Percentiles rank a stretch among this genome's conserved stretches.
Evolutionary conservation across 768 basidiomycete genomes (phyloP).

Genomic region (Agaricus blazei): DNA sequence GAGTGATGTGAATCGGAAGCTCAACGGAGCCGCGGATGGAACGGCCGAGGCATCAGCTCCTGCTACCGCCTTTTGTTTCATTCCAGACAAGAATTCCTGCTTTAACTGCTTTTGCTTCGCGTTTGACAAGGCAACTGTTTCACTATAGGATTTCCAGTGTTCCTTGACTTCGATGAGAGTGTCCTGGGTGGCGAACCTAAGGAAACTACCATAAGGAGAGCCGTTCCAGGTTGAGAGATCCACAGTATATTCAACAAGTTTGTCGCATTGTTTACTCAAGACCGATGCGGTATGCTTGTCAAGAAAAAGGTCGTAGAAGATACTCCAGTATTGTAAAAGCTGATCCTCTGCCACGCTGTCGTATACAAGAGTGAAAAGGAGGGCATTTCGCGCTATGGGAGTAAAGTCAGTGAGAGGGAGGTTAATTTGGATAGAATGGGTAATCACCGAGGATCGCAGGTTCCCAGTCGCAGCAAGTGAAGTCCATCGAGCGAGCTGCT

Average conservation of each 20-base stretch:
- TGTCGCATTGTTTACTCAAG: conserved; percentile 33
- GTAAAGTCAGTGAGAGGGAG: background rate
- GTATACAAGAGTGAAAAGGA: conserved; percentile 38
- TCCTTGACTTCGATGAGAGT: conserved; percentile 34
- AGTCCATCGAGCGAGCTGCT: conserved; percentile 32
- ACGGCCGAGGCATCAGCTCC: conserved; percentile 6
- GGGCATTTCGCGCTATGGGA: conserved; percentile 39
- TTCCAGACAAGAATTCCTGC: conserved; percentile 1
- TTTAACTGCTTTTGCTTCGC: conserved; percentile 16
- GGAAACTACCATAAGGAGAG: conserved; percentile 30
- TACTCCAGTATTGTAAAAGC: conserved; percentile 30
- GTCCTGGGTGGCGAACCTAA: conserved; percentile 32
- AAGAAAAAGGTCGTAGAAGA: conserved; percentile 45
- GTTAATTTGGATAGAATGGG: background rate
- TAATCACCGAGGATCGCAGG: conserved; percentile 38
- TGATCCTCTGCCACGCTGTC: conserved; percentile 22
- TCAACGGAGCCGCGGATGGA: conserved; percentile 34
- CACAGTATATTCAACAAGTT: conserved; percentile 27
- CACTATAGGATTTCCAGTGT: conserved; percentile 34
- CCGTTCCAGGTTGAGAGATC: conserved; percentile 32
- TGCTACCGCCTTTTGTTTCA: background rate
- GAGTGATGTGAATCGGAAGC: conserved; percentile 10
- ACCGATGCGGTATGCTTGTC: conserved; percentile 27
- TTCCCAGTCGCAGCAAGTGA: conserved; percentile 49
- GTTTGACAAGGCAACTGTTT: conserved; percentile 20